Conservation (phyloP, 345 rosid genomes). For the Salix caprea region DNA sequence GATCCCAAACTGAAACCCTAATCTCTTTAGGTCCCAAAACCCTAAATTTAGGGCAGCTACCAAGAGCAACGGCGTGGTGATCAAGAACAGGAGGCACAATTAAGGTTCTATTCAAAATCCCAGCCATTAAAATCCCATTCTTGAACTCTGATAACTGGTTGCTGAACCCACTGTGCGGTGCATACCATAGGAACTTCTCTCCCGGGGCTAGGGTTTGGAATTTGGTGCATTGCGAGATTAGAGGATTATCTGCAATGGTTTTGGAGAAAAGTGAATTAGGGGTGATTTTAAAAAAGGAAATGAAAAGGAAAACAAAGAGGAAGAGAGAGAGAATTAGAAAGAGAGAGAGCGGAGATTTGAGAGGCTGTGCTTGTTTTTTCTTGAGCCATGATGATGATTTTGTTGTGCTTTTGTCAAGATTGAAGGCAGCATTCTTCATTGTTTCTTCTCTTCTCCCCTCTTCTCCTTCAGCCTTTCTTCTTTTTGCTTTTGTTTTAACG, state of each 20-base stretch:
- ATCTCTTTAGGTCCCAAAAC: constrained; percentile 53
- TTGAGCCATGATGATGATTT: constrained; percentile 41
- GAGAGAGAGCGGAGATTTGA: constrained; percentile 33
- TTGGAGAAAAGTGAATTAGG: constrained; percentile 39
- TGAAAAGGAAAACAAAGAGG: constrained; percentile 30
- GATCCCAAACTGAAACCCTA: constrained; percentile 66
- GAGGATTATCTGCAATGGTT: constrained; percentile 22
- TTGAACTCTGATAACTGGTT: constrained; percentile 89
- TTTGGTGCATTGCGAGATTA: constrained; percentile 38
- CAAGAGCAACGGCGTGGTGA: constrained; percentile 91
- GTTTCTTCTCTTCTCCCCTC: neutral
- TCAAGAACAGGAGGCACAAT: constrained; percentile 81
- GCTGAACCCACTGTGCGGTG: constrained; percentile 95
- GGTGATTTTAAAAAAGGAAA: constrained; percentile 32
- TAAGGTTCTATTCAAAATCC: constrained; percentile 72
- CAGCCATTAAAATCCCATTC: constrained; percentile 71
- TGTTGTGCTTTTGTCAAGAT: constrained; percentile 23
- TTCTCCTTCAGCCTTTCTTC: too few species aligned
- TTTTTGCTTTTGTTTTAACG: neutral
- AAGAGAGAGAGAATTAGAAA: constrained; percentile 18
- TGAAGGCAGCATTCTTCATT: constrained; percentile 34
- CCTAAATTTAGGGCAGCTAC: constrained; percentile 96
- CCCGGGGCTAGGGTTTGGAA: constrained; percentile 12
- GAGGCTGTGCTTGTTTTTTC: constrained; percentile 26
- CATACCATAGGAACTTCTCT: constrained; percentile 61